These are phyloP conservation scores for Blepharisma stoltei DNA, from an alignment of 73 alveolate genomes.

Conservation along the genomic window DNA sequence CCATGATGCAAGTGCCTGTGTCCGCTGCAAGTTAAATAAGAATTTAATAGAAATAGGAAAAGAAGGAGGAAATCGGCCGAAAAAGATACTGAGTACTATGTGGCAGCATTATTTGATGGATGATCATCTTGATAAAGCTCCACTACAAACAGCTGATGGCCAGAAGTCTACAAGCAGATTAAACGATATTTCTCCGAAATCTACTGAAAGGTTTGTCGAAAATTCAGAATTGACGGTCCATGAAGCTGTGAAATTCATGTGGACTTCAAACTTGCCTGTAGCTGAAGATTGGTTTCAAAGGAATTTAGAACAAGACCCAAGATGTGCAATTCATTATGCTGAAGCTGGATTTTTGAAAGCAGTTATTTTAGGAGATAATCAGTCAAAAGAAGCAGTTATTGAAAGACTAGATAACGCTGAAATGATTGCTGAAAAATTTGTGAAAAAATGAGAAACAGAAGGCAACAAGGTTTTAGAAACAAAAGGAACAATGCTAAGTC, in stretches of 20 bases:
- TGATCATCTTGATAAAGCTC: background rate
- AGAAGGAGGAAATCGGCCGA: background rate
- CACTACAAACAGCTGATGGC: background rate
- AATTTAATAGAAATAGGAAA: background rate
- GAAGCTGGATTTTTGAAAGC: constrained; percentile 39
- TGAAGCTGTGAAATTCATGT: constrained; percentile 10
- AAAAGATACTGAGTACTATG: background rate
- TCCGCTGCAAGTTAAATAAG: background rate
- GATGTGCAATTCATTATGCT: constrained; percentile 32
- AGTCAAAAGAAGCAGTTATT: constrained; percentile 5
- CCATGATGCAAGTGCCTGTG: constrained; percentile 3
- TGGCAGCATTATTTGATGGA: constrained; percentile 2
- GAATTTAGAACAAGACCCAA: constrained; percentile 19
- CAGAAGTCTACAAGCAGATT: too few relatives aligned
- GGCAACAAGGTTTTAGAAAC: background rate
- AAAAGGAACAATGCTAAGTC: background rate
- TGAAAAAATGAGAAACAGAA: background rate
- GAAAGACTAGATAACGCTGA: constrained; percentile 30
- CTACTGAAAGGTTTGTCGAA: background rate
- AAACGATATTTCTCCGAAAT: background rate
- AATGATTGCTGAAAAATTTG: background rate
- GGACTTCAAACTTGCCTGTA: background rate
- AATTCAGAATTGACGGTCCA: background rate
- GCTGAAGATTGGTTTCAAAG: constrained; percentile 27
- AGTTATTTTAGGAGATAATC: constrained; percentile 15